phyloP scores from a whole-genome alignment of 129 eudicot genomes.

The Sambucus nigra region DNA sequence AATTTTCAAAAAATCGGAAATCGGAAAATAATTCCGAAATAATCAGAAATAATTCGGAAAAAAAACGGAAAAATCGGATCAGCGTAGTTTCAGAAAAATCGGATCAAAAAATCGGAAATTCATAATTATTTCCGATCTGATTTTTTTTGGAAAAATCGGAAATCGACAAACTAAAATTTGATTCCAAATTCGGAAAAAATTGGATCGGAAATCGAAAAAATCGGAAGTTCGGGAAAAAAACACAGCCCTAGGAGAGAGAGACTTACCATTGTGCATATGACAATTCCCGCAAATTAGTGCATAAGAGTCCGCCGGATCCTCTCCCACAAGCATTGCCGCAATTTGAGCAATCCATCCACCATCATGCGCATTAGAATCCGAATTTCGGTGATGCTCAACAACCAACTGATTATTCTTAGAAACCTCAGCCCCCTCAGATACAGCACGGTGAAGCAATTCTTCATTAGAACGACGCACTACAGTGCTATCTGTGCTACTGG shows the following conservation, averaged over 20 bases:
- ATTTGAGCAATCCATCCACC: conserved; percentile 92
- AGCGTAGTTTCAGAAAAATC: neutral
- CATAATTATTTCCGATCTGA: too few species aligned
- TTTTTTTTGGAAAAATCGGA: neutral
- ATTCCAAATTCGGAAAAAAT: too few species aligned
- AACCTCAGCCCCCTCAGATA: conserved; percentile 28
- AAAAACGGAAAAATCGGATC: too few species aligned
- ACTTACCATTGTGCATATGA: conserved; percentile 94
- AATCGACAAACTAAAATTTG: too few species aligned
- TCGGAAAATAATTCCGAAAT: too few species aligned
- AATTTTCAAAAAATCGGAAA: too few species aligned
- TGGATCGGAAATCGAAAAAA: too few species aligned
- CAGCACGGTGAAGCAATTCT: conserved; percentile 24
- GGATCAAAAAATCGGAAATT: too few species aligned
- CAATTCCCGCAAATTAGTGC: conserved; percentile 97
- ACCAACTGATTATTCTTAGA: conserved; percentile 36
- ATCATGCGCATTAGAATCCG: conserved; percentile 41
- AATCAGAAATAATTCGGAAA: too few species aligned
- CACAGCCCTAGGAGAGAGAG: too few species aligned
- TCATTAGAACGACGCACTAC: conserved; percentile 24
- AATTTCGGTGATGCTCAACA: conserved; percentile 61
- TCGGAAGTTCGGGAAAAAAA: too few species aligned
- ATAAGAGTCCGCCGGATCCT: conserved; percentile 89
- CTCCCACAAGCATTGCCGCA: conserved; percentile 97
- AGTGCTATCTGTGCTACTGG: conserved; percentile 33